Percentiles rank a stretch among this genome's conserved stretches.
Evolutionary conservation across 306 rosid species (phyloP).

Genomic region (Sindora glabra): DNA sequence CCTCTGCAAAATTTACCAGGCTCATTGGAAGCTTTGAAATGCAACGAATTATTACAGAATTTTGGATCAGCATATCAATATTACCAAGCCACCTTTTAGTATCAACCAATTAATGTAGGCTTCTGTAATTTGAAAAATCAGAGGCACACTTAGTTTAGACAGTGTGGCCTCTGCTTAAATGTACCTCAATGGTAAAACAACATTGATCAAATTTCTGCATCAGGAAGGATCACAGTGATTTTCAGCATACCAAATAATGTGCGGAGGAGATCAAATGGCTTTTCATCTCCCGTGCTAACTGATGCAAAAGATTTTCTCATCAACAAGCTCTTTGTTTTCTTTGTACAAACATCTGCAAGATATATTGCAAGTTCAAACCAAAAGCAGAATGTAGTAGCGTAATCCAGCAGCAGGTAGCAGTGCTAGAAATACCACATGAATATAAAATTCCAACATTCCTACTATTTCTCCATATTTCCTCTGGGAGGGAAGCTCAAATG

Average conservation of each 20-base stretch:
- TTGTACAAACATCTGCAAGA: conserved; percentile 53
- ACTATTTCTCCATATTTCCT: not conserved
- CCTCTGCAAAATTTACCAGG: conserved; percentile 64
- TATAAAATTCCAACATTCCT: not conserved
- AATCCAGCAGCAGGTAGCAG: conserved; percentile 11
- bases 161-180: not conserved
- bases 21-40: conserved; percentile 18
- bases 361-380: conserved; percentile 27
- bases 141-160: too few relatives aligned
- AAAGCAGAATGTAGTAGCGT: not conserved
- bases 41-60: not conserved
- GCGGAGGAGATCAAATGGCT: conserved; percentile 79
- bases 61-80: not conserved
- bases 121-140: too few relatives aligned
- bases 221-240: not conserved
- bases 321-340: conserved; percentile 28
- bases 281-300: conserved; percentile 53
- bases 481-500: too few relatives aligned
- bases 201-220: not conserved
- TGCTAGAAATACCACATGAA: not conserved
- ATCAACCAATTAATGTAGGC: too few relatives aligned
- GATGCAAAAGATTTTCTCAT: conserved; percentile 69
- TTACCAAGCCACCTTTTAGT: too few relatives aligned
- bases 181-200: not conserved
- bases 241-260: conserved; percentile 58